Percentiles rank a stretch among this genome's conserved stretches.
Evolutionary conservation across 169 alveolate genomes (phyloP).

Genomic region (Amoebophrya sp.): DNA sequence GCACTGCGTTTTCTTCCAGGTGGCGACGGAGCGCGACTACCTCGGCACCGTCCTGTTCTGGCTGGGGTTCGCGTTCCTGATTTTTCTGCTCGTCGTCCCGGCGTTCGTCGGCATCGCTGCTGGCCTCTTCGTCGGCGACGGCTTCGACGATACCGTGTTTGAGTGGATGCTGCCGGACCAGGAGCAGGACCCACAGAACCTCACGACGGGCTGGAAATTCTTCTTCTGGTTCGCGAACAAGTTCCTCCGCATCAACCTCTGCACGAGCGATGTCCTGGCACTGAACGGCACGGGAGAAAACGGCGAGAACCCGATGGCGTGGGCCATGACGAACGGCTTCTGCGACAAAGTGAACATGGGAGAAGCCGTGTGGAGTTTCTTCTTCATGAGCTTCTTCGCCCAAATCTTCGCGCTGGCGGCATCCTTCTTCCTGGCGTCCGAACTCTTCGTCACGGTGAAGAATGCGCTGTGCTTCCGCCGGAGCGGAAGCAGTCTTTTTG

Average conservation of each 20-base stretch:
- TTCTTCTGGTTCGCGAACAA: not conserved
- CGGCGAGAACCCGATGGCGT: not conserved
- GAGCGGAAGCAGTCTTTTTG: not conserved
- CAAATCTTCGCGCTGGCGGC: not conserved
- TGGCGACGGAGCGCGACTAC: not conserved
- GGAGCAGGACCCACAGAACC: not conserved
- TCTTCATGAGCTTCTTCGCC: not conserved
- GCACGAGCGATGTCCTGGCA: not conserved
- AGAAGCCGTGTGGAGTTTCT: not conserved
- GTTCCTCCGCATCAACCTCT: not conserved
- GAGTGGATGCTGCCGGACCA: not conserved
- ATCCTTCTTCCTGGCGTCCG: not conserved
- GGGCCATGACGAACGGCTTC: not conserved
- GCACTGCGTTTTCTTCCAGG: not conserved
- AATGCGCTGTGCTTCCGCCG: not conserved
- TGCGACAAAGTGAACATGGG: not conserved
- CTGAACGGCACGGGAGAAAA: not conserved
- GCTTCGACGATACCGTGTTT: not conserved
- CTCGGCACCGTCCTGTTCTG: not conserved
- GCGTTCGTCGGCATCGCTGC: not conserved
- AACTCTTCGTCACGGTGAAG: not conserved
- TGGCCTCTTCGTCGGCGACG: not conserved
- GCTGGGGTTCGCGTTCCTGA: not conserved
- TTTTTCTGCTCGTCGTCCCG: not conserved
- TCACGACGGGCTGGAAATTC: not conserved